Conservation (phyloP, 2,329 filamentous ascomycete genomes). For the Claviceps quebecensis region DNA sequence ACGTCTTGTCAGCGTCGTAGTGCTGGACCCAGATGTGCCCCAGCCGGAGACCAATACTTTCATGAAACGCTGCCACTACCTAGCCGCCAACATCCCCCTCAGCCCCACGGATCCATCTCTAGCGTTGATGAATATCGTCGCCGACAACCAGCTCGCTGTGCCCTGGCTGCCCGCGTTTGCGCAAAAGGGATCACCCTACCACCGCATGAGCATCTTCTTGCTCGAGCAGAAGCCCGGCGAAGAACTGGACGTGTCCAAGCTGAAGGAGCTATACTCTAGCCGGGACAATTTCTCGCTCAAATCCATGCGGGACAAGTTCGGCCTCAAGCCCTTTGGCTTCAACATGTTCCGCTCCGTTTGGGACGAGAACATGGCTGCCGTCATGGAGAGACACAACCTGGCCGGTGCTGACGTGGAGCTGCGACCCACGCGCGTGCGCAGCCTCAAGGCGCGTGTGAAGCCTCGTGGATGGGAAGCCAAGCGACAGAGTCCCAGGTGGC, state of each 20-base stretch:
- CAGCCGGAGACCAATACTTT: constrained; percentile 62
- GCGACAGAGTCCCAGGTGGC: constrained; percentile 50
- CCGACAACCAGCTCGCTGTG: constrained; percentile 51
- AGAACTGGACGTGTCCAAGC: constrained; percentile 39
- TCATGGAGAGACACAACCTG: constrained; percentile 70
- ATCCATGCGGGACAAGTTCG: constrained; percentile 56
- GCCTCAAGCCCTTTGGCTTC: constrained; percentile 61
- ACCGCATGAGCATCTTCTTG: constrained; percentile 72
- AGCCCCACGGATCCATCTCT: constrained; percentile 41
- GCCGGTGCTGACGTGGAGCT: constrained; percentile 72
- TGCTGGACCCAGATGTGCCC: constrained; percentile 85
- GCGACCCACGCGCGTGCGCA: constrained; percentile 62
- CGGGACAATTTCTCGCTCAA: constrained; percentile 64
- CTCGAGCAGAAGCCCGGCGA: constrained; percentile 60
- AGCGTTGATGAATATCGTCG: constrained; percentile 47
- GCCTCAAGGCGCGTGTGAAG: constrained; percentile 47
- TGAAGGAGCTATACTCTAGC: constrained; percentile 36
- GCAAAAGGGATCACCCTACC: constrained; percentile 83
- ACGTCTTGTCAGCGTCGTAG: constrained; percentile 69
- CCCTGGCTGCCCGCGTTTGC: constrained; percentile 79
- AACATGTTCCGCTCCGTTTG: constrained; percentile 79
- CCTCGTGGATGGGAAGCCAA: constrained; percentile 53
- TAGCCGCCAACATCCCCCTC: constrained; percentile 53
- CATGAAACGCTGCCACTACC: constrained; percentile 70
- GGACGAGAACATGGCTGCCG: constrained; percentile 75